Percentiles rank a stretch among this genome's conserved stretches.
Conservation (phyloP, 371 early-diverging fungal species). For the Mortierella sp. region DNA sequence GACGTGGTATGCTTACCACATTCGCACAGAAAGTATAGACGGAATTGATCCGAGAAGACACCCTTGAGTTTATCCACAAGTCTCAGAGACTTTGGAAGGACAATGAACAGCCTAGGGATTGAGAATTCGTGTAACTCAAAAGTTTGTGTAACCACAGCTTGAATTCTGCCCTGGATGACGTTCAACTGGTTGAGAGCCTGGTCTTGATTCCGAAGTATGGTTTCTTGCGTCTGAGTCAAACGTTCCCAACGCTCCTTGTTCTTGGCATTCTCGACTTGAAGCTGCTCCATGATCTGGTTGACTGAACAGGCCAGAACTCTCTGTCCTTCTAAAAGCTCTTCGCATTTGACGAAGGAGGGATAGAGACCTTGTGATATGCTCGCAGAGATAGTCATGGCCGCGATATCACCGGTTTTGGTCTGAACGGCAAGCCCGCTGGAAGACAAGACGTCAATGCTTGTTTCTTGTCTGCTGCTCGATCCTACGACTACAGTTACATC, state of each 20-base stretch:
- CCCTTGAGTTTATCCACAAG: neutral
- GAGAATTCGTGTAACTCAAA: constrained; percentile 32
- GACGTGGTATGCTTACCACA: constrained; percentile 21
- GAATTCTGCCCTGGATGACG: constrained; percentile 15
- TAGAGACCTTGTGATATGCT: no score
- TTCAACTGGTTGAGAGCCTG: constrained; percentile 11
- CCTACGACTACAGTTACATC: constrained; percentile 1
- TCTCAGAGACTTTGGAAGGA: constrained; percentile 4
- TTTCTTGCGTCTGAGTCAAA: constrained; percentile 6
- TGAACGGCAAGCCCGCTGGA: no score
- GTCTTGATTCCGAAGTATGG: constrained; percentile 8
- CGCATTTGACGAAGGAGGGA: no score
- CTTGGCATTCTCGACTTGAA: neutral
- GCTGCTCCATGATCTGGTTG: no score
- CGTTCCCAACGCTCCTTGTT: neutral
- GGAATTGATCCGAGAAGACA: constrained; percentile 16
- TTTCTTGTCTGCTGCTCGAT: no score
- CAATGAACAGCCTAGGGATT: constrained; percentile 24
- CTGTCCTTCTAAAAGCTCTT: no score
- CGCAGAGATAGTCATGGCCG: no score
- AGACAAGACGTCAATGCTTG: no score
- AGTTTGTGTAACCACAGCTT: constrained; percentile 10
- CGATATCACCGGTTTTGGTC: no score
- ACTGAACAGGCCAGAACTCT: no score
- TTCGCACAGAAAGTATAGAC: constrained; percentile 40